Evolutionary conservation across 164 flowering plant genomes (phyloP), one percentile per base, ranked within the genome.

Genomic region (Protea cynaroides): DNA sequence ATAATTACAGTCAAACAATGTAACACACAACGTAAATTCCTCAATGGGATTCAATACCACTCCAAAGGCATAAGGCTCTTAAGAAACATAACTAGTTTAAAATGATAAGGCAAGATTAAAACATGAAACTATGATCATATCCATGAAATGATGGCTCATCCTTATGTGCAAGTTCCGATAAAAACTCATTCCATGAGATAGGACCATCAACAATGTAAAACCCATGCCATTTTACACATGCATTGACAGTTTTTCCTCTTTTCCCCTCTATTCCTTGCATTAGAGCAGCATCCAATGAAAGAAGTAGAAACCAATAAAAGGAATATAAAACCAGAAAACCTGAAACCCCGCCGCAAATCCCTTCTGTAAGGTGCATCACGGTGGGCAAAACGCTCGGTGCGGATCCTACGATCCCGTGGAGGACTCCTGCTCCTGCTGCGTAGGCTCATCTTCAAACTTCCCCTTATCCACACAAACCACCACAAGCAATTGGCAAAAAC

Each of bases 331-430:
- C 75, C 67, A 69, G 63, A 64, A 65, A 76, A 83, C 86, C 84
- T 83, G 84, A 75, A 80, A 62, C 78, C 77, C 67, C 75, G 78
- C 46, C 70, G 84, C 34, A 75, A 43, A 25, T 77, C 86, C 59
- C 82, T 76, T 70, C 78, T 75, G 66, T 75, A 81, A 61, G 86
- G 86, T 59, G 80, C 80, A 68, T 74, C 83, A 66, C 83, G 84
- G 54, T 74, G 65, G 23, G 82, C 74, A 67, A 19, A 57, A 29
- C 81, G 86, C 7, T 72, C 70, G 70, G 80, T 71, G 64, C 82
- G 77, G 58, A 78, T 69, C 65, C 78, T 76, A 50, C 83, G 80
- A 79, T 71, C 77, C 56, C 76, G 71, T 21, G 82, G 85, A 63
- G 83, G 62, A 75, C 84, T 81, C 59, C 81, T 65, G 71, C 81